These are phyloP conservation scores for Lentithecium fluviatile DNA, from an alignment of 495 filamentous ascomycete genomes.

Conservation along the genomic window DNA sequence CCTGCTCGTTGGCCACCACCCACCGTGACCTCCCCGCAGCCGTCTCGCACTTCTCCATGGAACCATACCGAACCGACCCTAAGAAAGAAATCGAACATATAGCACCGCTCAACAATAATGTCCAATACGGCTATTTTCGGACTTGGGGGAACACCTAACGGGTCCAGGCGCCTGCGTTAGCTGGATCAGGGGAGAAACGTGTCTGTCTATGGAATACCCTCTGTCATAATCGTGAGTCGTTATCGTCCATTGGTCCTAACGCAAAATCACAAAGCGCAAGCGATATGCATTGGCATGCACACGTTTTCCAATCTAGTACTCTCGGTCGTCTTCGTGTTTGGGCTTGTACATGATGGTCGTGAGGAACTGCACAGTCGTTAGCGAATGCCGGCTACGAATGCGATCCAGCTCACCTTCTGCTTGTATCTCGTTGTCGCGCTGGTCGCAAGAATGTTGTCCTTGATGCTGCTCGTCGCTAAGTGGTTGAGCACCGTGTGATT, in stretches of 20 bases:
- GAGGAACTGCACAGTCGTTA: constrained; percentile 66
- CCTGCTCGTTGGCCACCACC: too few relatives aligned
- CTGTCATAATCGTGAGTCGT: background rate
- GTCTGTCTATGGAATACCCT: background rate
- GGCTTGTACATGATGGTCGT: constrained; percentile 98
- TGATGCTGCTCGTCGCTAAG: constrained; percentile 97
- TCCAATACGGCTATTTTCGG: background rate
- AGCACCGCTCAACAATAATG: too few relatives aligned
- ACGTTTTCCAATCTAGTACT: background rate
- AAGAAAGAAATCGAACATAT: too few relatives aligned
- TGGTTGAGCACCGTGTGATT: constrained; percentile 98
- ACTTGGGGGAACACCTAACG: background rate
- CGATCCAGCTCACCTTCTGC: constrained; percentile 66
- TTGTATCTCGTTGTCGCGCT: constrained; percentile 96
- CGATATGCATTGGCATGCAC: background rate
- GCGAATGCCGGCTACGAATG: background rate
- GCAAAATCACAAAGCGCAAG: background rate
- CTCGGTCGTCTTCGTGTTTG: constrained; percentile 46
- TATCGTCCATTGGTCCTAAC: background rate
- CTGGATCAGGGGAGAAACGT: background rate
- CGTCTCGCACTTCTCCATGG: too few relatives aligned
- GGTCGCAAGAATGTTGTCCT: constrained; percentile 91
- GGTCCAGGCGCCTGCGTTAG: background rate
- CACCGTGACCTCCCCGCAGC: too few relatives aligned
- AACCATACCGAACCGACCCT: too few relatives aligned